A percentile compares a stretch with the other conserved stretches of the same genome.
Conservation (phyloP, 2,329 filamentous ascomycete genomes). For the Ramularia collo-cygni region DNA sequence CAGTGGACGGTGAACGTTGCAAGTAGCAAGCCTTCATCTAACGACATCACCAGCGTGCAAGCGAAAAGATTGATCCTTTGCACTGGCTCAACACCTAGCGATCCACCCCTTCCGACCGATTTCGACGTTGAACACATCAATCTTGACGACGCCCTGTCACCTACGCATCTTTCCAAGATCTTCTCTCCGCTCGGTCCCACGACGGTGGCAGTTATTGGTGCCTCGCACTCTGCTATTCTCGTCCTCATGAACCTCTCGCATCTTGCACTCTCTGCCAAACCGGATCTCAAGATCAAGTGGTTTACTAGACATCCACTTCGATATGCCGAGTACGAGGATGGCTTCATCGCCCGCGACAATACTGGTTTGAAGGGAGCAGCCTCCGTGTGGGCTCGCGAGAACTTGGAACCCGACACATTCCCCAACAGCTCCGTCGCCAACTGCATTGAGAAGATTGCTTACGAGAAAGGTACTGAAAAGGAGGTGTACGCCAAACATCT, state of each 20-base stretch:
- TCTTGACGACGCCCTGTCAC: conserved; percentile 51
- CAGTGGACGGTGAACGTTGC: conserved; percentile 34
- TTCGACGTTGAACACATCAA: conserved; percentile 41
- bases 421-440: conserved; percentile 39
- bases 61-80: conserved; percentile 47
- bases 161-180: conserved; percentile 40
- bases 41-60: conserved; percentile 30
- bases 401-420: conserved; percentile 50
- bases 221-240: conserved; percentile 57
- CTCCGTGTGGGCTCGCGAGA: conserved; percentile 52
- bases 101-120: conserved; percentile 37
- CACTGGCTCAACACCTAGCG: conserved; percentile 50
- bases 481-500: conserved; percentile 42
- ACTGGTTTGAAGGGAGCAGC: conserved; percentile 58
- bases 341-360: conserved; percentile 59
- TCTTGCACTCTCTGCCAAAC: conserved; percentile 46
- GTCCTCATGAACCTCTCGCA: conserved; percentile 55
- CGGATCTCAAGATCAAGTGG: conserved; percentile 52
- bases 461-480: conserved; percentile 45
- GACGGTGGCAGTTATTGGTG: conserved; percentile 53
- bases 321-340: conserved; percentile 56
- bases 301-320: conserved; percentile 54
- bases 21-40: conserved; percentile 19
- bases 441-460: conserved; percentile 31
- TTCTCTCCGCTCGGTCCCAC: conserved; percentile 30